These are phyloP conservation scores for Colletotrichum sublineola DNA, from an alignment of 2,329 filamentous ascomycete genomes.

Conservation along the genomic window DNA sequence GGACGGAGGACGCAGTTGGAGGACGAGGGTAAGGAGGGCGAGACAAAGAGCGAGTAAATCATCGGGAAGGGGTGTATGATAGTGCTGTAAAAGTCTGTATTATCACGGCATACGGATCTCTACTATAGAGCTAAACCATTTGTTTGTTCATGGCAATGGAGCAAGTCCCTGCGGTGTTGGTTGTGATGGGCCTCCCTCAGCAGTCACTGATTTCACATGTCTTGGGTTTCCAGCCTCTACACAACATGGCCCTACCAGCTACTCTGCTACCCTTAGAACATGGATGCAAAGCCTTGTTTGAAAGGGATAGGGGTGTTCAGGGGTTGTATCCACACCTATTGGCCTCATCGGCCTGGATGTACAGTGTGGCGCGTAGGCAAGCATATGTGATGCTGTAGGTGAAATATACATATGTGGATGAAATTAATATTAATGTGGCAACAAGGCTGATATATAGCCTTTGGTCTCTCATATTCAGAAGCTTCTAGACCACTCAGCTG, in stretches of 20 bases:
- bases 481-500: no score
- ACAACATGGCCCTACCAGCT: background rate
- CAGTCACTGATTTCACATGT: background rate
- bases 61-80: conserved; percentile 39
- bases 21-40: conserved; percentile 58
- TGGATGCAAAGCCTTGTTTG: background rate
- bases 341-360: background rate
- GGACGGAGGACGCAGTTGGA: conserved; percentile 84
- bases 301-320: background rate
- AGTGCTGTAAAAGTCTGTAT: conserved; percentile 41
- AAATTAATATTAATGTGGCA: background rate
- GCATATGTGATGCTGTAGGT: background rate
- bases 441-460: background rate
- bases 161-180: background rate
- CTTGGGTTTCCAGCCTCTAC: background rate
- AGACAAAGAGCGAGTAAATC: conserved; percentile 42
- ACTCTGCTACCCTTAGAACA: background rate
- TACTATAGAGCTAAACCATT: conserved; percentile 36
- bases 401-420: background rate
- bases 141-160: conserved; percentile 5
- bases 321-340: background rate
- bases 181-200: background rate
- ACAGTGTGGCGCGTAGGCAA: background rate
- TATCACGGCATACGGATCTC: conserved; percentile 36
- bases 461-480: background rate